phyloP scores from a whole-genome alignment of 2,329 filamentous ascomycete genomes.

The Coleophoma crateriformis region DNA sequence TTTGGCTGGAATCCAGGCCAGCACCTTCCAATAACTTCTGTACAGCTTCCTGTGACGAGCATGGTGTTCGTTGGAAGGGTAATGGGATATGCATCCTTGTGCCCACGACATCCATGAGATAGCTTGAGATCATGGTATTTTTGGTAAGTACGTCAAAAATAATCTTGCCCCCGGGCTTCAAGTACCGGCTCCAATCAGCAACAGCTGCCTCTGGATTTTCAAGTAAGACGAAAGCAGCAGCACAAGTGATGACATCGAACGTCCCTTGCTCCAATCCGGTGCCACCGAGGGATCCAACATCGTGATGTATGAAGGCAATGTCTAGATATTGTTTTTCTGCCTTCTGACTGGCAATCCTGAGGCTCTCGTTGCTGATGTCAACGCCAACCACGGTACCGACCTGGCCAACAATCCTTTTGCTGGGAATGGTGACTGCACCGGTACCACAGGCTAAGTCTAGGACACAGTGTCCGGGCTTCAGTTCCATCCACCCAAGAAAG shows the following conservation, averaged over 20 bases:
- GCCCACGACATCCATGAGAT: constrained; percentile 6
- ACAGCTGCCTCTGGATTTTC: constrained; percentile 6
- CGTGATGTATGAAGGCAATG: no score
- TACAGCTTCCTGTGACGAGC: constrained; percentile 4
- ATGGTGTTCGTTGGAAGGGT: constrained; percentile 1
- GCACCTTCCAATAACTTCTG: constrained; percentile 5
- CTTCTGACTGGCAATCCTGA: no score
- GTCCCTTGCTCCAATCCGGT: constrained; percentile 16
- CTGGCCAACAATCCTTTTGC: no score
- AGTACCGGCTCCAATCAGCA: constrained; percentile 8
- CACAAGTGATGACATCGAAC: constrained; percentile 52
- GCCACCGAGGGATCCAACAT: no score
- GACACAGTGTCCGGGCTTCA: no score
- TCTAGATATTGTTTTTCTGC: no score
- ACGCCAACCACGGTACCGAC: no score
- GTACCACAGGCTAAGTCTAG: no score
- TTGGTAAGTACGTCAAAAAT: constrained; percentile 10
- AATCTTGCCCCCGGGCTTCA: constrained; percentile 10
- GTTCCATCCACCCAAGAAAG: no score
- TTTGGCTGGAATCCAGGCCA: constrained; percentile 6
- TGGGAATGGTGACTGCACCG: no score
- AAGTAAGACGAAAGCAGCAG: constrained; percentile 57
- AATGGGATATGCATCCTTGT: constrained; percentile 4
- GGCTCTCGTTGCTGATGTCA: no score
- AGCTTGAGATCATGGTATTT: constrained; percentile 6